Base-by-base conservation (phyloP, 805 yeast species). In the Wickerhamiella azyma region DNA sequence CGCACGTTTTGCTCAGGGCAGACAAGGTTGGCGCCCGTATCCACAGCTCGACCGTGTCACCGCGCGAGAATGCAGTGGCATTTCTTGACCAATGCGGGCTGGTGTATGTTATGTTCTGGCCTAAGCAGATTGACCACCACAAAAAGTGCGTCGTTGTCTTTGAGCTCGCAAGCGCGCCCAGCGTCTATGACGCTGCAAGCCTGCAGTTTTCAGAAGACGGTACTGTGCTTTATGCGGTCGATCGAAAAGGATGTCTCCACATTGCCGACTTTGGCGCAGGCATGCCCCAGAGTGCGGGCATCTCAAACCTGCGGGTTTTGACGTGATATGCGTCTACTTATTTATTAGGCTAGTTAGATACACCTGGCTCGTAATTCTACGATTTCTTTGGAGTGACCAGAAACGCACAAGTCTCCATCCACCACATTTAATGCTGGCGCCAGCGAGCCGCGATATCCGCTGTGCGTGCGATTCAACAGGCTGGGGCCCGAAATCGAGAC, bases 211-310 rank as follows among this genome's bases (percentile, higher is more conserved):
- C 88, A 30, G 71, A 76, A 9, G 85, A 83, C 58, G 96, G 97
- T 0, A 86, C 86, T 41, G 77, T 77, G 50, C 66, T 88, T 16
- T 79, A 76, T 53, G 71, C 77, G 3, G 71, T 85, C 13, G 97
- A 88, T 61, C 67, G 96, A 36, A 84, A 82, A 55, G 96, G 96
- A 0, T 62, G 76, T 0, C 64, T 86, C 39, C 78, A 79, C 51
- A 74, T 86, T 28, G 84, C 82, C 53, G 96, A 88, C 63, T 88
- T 86, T 64, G 82, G 92, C 11, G 88, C 85, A 45, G 95, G 94
- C 2, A 62, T 79, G 18, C 92, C 92, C 10, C 79, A 77, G 51
- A 60, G 53, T 21, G 58, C 61, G 7, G 65, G 64, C 1, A 53
- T 62, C 24, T 59, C 60, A 30, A 59, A 57, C 35, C 54, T 64